Percentiles rank a stretch among this genome's conserved stretches.
Evolutionary conservation across 345 rosid species (phyloP).

Genomic region (Psidium friedrichsthalianum): DNA sequence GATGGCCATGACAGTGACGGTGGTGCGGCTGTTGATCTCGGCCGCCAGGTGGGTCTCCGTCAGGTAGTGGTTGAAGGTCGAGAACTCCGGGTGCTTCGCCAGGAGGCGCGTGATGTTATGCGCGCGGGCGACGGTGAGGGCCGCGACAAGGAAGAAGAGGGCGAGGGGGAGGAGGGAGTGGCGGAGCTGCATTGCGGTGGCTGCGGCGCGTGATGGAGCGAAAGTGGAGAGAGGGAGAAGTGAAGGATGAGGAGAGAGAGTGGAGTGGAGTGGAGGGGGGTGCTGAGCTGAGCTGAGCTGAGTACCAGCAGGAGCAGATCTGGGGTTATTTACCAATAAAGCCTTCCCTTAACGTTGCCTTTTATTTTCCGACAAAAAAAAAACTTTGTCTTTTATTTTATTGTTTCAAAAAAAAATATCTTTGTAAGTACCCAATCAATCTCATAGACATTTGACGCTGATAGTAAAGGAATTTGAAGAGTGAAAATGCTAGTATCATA

Average conservation of each 20-base stretch:
- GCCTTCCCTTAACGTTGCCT: not conserved
- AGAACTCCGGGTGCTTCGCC: conserved; percentile 62
- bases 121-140: conserved; percentile 13
- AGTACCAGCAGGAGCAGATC: not conserved
- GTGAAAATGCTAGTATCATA: no score
- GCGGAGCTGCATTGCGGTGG: conserved; percentile 7
- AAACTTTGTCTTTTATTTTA: no score
- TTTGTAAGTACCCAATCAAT: no score
- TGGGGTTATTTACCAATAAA: not conserved
- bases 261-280: not conserved
- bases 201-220: not conserved
- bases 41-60: conserved; percentile 72
- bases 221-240: not conserved
- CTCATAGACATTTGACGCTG: no score
- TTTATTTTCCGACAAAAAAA: not conserved
- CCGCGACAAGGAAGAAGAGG: conserved; percentile 7
- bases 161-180: conserved; percentile 4
- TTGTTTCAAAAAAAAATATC: no score
- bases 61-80: conserved; percentile 87
- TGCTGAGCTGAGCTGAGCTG: not conserved
- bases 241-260: not conserved
- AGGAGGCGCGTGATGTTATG: conserved; percentile 85
- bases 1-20: conserved; percentile 82
- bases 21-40: conserved; percentile 78
- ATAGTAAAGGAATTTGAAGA: no score